Percentiles rank a stretch among this genome's conserved stretches.
Evolutionary conservation across 306 rosid species (phyloP).

Genomic region (Cucumis cinereus): DNA sequence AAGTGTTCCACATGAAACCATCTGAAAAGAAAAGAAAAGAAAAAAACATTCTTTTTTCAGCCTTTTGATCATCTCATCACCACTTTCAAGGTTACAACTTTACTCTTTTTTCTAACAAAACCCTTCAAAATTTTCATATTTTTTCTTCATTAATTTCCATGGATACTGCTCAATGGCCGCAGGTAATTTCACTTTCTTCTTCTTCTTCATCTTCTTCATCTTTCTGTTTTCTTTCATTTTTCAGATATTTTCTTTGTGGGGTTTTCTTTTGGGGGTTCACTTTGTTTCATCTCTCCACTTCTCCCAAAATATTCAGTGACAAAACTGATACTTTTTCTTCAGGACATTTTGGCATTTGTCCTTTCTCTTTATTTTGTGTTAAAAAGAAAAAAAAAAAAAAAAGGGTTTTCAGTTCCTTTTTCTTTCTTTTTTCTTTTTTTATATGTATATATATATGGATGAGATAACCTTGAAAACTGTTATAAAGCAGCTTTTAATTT

Average conservation of each 20-base stretch:
- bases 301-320: conserved; percentile 3
- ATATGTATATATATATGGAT: background rate
- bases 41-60: conserved; percentile 18
- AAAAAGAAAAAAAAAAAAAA: conserved; percentile 16
- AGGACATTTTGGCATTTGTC: conserved; percentile 20
- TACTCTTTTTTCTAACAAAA: background rate
- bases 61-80: conserved; percentile 14
- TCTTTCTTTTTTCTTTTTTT: background rate
- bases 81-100: conserved; percentile 8
- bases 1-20: conserved; percentile 24
- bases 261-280: background rate
- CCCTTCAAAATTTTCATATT: conserved; percentile 1
- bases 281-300: background rate
- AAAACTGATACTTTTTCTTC: conserved; percentile 10
- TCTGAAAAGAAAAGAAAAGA: background rate
- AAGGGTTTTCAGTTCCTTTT: background rate
- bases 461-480: conserved; percentile 8
- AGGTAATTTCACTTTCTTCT: conserved; percentile 22
- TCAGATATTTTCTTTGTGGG: background rate
- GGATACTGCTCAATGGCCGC: conserved; percentile 84
- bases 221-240: too few species aligned
- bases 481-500: conserved; percentile 5
- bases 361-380: conserved; percentile 24
- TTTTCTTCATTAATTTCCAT: conserved; percentile 23
- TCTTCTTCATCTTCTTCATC: background rate